phyloP scores from a whole-genome alignment of 345 rosid species.

The Erucastrum elatum region DNA sequence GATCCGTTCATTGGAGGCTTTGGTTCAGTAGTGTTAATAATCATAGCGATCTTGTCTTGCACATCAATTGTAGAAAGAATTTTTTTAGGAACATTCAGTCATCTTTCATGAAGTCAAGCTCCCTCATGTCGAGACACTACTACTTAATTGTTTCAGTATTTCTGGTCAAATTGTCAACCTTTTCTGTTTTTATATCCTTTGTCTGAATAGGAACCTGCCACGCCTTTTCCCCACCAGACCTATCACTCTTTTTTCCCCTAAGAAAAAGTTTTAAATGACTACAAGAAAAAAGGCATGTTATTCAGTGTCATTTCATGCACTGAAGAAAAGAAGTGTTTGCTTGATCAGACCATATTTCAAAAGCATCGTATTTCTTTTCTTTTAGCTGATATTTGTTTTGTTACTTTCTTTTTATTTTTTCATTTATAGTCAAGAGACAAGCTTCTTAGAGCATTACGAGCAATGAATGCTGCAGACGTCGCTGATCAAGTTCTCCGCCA shows the following conservation, averaged over 20 bases:
- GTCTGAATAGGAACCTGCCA: background rate
- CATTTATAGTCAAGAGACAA: conserved; percentile 78
- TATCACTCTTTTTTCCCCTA: background rate
- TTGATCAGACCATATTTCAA: conserved; percentile 12
- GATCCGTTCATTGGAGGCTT: background rate
- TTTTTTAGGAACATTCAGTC: background rate
- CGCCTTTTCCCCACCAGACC: background rate
- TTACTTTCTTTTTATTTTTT: conserved; percentile 19
- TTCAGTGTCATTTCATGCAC: conserved; percentile 8
- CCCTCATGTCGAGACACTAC: conserved; percentile 14
- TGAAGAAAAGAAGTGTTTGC: conserved; percentile 13
- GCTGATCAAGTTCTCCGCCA: conserved; percentile 95
- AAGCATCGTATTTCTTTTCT: conserved; percentile 17
- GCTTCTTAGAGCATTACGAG: conserved; percentile 72
- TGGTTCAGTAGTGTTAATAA: conserved; percentile 1
- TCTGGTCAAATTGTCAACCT: conserved; percentile 15
- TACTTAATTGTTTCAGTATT: conserved; percentile 17
- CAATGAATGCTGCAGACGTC: conserved; percentile 93
- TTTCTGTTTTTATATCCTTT: conserved; percentile 13
- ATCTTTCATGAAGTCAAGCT: conserved; percentile 7
- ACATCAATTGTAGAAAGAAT: background rate
- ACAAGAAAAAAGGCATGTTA: background rate
- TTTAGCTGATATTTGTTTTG: conserved; percentile 12
- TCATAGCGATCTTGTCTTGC: conserved; percentile 25
- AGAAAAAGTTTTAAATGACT: conserved; percentile 1